These are phyloP conservation scores for Schwanniomyces yamadae DNA, from an alignment of 805 yeast genomes.

Conservation along the genomic window DNA sequence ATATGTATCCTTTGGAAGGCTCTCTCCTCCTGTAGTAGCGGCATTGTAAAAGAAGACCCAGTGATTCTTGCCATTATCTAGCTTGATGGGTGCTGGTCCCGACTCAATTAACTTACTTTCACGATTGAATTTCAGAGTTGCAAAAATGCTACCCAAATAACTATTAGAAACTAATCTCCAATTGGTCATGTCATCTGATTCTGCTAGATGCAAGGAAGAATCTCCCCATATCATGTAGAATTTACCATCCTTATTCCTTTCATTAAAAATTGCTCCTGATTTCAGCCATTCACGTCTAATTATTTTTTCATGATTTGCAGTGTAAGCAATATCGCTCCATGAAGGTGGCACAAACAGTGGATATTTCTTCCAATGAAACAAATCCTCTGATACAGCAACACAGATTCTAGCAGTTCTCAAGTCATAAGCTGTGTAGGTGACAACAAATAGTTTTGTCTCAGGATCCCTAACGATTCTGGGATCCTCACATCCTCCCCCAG, in stretches of 20 bases:
- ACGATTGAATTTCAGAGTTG: slow-evolving; percentile 28
- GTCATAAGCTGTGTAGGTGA: slow-evolving; percentile 44
- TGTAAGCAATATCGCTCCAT: slow-evolving; percentile 35
- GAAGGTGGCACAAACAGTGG: slow-evolving; percentile 31
- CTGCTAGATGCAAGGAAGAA: slow-evolving; percentile 36
- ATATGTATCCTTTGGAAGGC: slow-evolving; percentile 30
- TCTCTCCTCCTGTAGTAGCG: slow-evolving; percentile 36
- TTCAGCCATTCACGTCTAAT: slow-evolving; percentile 41
- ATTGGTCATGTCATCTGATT: slow-evolving; percentile 30
- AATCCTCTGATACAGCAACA: slow-evolving; percentile 36
- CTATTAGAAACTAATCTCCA: slow-evolving; percentile 27
- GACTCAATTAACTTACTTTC: slow-evolving; percentile 40
- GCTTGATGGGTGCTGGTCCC: slow-evolving; percentile 42
- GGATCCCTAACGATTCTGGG: slow-evolving; percentile 43
- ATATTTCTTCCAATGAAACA: slow-evolving; percentile 38
- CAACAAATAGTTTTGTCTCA: slow-evolving; percentile 29
- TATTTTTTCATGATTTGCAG: slow-evolving; percentile 20
- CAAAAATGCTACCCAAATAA: slow-evolving; percentile 20
- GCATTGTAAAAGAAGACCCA: slow-evolving; percentile 40
- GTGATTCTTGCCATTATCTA: slow-evolving; percentile 29
- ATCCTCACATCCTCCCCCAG: slow-evolving; percentile 43
- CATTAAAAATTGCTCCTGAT: slow-evolving; percentile 40
- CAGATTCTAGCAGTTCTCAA: slow-evolving; percentile 33
- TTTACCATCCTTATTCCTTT: slow-evolving; percentile 29
- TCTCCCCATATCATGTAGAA: slow-evolving; percentile 48